Evolutionary conservation across 148 eudicot genomes (phyloP), one percentile per base, ranked within the genome.

Genomic region (Silene conica): DNA sequence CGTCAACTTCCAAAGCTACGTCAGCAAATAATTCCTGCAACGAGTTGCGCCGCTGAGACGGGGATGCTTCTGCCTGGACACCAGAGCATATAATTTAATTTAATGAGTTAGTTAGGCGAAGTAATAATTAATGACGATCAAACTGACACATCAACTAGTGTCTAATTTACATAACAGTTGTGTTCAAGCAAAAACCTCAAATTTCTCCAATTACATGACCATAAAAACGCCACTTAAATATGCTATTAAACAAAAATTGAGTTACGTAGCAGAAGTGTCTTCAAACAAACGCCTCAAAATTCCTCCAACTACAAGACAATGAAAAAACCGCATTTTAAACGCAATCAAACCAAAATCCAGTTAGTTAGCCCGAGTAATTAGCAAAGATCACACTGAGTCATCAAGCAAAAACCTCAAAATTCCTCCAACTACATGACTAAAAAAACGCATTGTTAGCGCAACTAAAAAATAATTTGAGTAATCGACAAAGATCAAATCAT

Each of bases 1-100:
- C 92, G 82, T 93, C 98, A 45, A 93, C 88, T 77, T 91, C 97
- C 67, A 91, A 80, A 64, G 97, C 98, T 57, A 93, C 75, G 45
- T 93, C 98, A 19, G 97, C 87, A 79, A 93, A 93, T 74, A 93
- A 78, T 76, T 87, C 92, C 73, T 93, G 91, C 86, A 93, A 79
- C 77, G 89, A 76, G 75, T 87, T 85, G 19, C 88, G 88, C 74
- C 94, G 81, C 82, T 82, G 92, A 13, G 93, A 69, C 57, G 94
- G 89, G 69, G 87, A 89, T 12, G 87, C 89, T 67, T 86, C 80
- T 64, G 94, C 98, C 98, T 92, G 83, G 62, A 74, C 22, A 63
- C 13, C 59, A 62, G 64, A 69, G 19, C 45, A 43, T 21, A 34
- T 26, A 10, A 45, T 23, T 21, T 23, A 23, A 38, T 10, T 6